phyloP scores from a whole-genome alignment of 805 yeast genomes.

The Saccharomyces kudriavzevii region DNA sequence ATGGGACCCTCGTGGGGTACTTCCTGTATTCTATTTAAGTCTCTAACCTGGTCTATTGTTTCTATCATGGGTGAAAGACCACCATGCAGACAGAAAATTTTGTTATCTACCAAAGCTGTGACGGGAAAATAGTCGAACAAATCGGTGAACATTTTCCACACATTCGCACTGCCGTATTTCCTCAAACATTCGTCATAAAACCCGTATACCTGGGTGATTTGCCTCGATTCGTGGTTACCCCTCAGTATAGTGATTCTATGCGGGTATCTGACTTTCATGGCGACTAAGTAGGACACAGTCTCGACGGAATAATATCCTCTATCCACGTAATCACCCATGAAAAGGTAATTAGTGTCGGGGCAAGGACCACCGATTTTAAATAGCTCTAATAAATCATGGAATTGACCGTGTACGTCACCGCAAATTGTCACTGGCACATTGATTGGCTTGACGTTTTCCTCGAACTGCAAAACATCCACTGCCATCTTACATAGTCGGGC shows the following conservation, averaged over 20 bases:
- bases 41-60: conserved; percentile 82
- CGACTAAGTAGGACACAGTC: conserved; percentile 75
- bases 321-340: conserved; percentile 88
- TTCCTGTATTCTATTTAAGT: conserved; percentile 81
- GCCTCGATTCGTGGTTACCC: conserved; percentile 91
- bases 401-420: conserved; percentile 94
- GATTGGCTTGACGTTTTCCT: conserved; percentile 90
- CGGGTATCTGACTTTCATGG: conserved; percentile 85
- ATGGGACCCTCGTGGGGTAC: conserved; percentile 95
- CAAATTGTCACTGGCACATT: conserved; percentile 91
- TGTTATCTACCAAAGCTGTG: conserved; percentile 82
- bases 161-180: conserved; percentile 82
- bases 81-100: conserved; percentile 85
- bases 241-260: conserved; percentile 81
- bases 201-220: conserved; percentile 90
- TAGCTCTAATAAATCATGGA: conserved; percentile 84
- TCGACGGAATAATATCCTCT: conserved; percentile 73
- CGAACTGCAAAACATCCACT: conserved; percentile 75
- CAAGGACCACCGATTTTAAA: conserved; percentile 92
- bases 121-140: conserved; percentile 85
- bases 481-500: conserved; percentile 78
- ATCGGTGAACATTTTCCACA: conserved; percentile 86
- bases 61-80: conserved; percentile 91
- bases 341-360: conserved; percentile 80
- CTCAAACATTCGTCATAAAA: conserved; percentile 90